Evolutionary conservation across 192 early-diverging fungal genomes (phyloP).

Genomic region (Podila epigama): DNA sequence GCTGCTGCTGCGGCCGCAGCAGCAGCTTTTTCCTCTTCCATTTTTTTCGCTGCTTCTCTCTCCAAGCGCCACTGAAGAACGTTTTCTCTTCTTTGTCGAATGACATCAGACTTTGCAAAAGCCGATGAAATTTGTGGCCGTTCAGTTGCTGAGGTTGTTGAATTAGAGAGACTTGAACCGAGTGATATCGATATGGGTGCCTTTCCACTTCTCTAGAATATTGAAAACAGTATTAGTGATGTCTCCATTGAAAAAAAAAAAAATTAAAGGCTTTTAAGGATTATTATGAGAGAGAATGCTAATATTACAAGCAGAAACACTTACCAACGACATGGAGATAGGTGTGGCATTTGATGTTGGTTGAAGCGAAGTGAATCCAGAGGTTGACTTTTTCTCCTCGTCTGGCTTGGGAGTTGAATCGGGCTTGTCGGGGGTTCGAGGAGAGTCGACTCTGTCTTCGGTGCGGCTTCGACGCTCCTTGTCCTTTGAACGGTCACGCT

Average conservation of each 20-base stretch:
- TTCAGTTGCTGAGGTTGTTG: conserved; percentile 29
- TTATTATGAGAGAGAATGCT: not conserved
- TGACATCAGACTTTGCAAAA: conserved; percentile 65
- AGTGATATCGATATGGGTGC: conserved; percentile 20
- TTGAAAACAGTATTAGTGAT: not conserved
- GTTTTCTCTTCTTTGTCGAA: conserved; percentile 79
- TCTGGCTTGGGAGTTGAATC: not conserved
- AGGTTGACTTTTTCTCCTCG: not conserved
- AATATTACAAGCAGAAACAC: no score
- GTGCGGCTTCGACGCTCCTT: not conserved
- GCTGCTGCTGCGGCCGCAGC: no score
- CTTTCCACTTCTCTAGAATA: conserved; percentile 15
- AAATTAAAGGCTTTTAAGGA: not conserved
- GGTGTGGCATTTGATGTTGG: not conserved
- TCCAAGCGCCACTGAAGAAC: conserved; percentile 85
- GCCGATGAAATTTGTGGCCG: conserved; percentile 32
- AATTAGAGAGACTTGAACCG: not conserved
- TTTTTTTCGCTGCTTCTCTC: conserved; percentile 57
- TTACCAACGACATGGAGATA: not conserved
- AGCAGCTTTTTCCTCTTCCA: conserved; percentile 53
- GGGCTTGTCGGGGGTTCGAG: not conserved
- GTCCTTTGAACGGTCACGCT: not conserved
- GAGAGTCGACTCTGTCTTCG: not conserved
- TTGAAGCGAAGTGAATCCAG: not conserved
- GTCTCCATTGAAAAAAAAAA: not conserved